Evolutionary conservation across 495 filamentous ascomycete species (phyloP).

Genomic region (Trichoderma asperelloides): DNA sequence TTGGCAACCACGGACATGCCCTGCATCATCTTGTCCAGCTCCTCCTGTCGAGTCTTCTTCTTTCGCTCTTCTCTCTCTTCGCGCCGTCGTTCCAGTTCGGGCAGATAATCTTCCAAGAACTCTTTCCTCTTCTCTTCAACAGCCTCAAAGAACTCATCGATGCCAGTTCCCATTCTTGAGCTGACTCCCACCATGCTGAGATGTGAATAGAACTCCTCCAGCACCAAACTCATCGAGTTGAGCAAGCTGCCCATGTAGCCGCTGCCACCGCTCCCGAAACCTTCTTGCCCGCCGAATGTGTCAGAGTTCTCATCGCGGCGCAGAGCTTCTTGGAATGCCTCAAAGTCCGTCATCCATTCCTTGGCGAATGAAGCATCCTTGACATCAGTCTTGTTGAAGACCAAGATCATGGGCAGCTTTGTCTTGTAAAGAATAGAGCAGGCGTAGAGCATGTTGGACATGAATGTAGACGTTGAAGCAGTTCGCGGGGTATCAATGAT

Average conservation of each 20-base stretch:
- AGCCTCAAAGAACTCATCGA: constrained; percentile 87
- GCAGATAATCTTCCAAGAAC: constrained; percentile 85
- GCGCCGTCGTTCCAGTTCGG: constrained; percentile 74
- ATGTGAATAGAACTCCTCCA: constrained; percentile 96
- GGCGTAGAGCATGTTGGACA: constrained; percentile 99
- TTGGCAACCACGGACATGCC: constrained; percentile 66
- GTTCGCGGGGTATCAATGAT: constrained; percentile 94
- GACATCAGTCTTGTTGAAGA: constrained; percentile 98
- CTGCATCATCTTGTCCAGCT: constrained; percentile 86
- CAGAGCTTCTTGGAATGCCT: constrained; percentile 85
- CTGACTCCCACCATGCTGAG: constrained; percentile 87
- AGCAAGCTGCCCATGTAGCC: constrained; percentile 96
- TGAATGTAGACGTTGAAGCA: constrained; percentile 88
- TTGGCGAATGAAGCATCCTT: constrained; percentile 86
- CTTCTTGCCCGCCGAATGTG: constrained; percentile 66
- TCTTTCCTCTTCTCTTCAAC: constrained; percentile 80
- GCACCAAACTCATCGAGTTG: constrained; percentile 94
- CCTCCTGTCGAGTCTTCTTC: constrained; percentile 58
- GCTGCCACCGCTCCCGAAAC: constrained; percentile 54
- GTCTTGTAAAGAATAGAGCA: constrained; percentile 98
- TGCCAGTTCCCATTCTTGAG: constrained; percentile 82
- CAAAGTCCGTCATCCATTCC: constrained; percentile 99
- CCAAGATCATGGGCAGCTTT: constrained; percentile 92
- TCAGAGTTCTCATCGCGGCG: constrained; percentile 68
- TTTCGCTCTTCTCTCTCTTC: constrained; percentile 68